Evolutionary conservation across 345 rosid genomes (phyloP).

Genomic region (Gossypium ekmanianum): DNA sequence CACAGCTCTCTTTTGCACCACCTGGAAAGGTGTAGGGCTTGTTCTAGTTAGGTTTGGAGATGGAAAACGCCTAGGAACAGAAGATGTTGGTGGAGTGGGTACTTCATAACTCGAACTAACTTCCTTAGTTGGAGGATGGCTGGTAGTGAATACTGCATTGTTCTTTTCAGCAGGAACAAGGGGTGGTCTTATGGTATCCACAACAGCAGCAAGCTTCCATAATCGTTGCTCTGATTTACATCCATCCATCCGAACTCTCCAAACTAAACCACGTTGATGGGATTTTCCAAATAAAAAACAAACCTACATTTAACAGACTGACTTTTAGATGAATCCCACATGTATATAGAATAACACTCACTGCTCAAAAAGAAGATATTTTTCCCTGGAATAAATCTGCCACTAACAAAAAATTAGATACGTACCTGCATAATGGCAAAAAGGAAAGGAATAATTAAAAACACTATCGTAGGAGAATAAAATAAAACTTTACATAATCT

Average conservation of each 20-base stretch:
- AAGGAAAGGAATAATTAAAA: conserved; percentile 35
- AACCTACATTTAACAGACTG: conserved; percentile 32
- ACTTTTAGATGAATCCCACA: conserved; percentile 33
- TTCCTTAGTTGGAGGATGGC: conserved; percentile 62
- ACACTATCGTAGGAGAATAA: conserved; percentile 20
- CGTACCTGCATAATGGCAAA: conserved; percentile 37
- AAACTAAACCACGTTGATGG: conserved; percentile 55
- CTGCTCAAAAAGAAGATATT: conserved; percentile 39
- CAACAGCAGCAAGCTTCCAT: conserved; percentile 43
- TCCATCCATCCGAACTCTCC: conserved; percentile 72
- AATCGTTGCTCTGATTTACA: conserved; percentile 41
- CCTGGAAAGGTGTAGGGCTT: conserved; percentile 40
- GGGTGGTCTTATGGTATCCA: conserved; percentile 54
- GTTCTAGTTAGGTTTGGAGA: conserved; percentile 73
- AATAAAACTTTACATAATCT: conserved; percentile 48
- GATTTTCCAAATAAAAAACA: conserved; percentile 23
- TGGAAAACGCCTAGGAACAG: conserved; percentile 52
- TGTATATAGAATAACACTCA: conserved; percentile 30
- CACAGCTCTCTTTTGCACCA: conserved; percentile 60
- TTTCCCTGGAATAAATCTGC: conserved; percentile 58
- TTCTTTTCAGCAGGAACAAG: conserved; percentile 70
- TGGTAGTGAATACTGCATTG: conserved; percentile 44
- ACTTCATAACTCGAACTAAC: conserved; percentile 84
- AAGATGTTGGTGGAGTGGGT: conserved; percentile 50
- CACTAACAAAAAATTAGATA: conserved; percentile 48